Evolutionary conservation across 495 filamentous ascomycete species (phyloP), one percentile per base, ranked within the genome.

Genomic region (Chaetomidium leptoderma): DNA sequence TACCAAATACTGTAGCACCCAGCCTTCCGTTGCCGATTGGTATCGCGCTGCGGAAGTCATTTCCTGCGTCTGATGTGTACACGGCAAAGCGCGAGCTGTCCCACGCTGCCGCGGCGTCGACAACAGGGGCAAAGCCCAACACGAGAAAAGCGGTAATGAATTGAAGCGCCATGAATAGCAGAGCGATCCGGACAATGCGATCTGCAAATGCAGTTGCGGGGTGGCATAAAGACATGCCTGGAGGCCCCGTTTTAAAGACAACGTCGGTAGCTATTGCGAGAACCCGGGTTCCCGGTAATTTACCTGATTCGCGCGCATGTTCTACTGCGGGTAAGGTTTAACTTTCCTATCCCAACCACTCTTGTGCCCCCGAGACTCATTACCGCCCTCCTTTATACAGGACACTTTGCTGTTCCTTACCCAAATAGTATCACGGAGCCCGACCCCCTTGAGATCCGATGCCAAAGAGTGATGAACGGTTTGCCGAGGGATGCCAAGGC

Each of bases 11-110:
- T 14, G 26, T 24, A 2, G 43, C 43, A 17, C 24, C 43, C 43
- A 46, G 26, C 43, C 43, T 46, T 17, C 43, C 43, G 43, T 46
- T 46, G 24, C 43, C 43, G 16, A 46, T 46, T 4, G 43, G 43
- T 24, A 46, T 23, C 13, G 11, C 43, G 14, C 26, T 46, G 14
- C 29, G 27, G 26, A 46, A 46, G 24, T 46, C 16, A 29, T 46
- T 19, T n/a, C 24, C 43, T 11, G 43, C 23, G 26, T 46, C 43
- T 4, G 43, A 16, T 16, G 24, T 29, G 43, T 46, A 46, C 43
- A 23, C 27, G 24, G 26, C 43, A 46, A 46, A 46, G 16, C 43
- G 43, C 3, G 43, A 46, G 24, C 43, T 19, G 17, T 46, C 43
- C 43, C 23, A 46, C 14, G 26, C 26, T 7, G 13, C 26, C 8